phyloP scores from a whole-genome alignment of 371 early-diverging fungal species.

The Cokeromyces recurvatus region DNA sequence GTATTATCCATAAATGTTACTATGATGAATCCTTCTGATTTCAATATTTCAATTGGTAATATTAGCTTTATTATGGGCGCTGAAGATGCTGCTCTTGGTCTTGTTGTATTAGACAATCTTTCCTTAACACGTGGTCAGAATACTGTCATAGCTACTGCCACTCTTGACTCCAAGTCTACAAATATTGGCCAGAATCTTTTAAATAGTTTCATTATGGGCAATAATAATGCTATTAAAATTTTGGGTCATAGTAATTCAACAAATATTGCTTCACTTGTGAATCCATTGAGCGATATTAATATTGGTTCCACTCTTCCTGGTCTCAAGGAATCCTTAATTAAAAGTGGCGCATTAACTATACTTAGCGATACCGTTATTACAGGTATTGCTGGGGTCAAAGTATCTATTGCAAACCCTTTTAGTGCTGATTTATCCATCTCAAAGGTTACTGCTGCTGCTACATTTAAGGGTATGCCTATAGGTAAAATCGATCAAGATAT shows the following conservation, averaged over 20 bases:
- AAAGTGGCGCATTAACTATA: slow-evolving; percentile 39
- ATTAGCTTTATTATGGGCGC: slow-evolving; percentile 45
- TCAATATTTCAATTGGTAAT: slow-evolving; percentile 54
- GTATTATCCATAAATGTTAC: slow-evolving; percentile 50
- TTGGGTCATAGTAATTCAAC: slow-evolving; percentile 46
- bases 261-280: slow-evolving; percentile 37
- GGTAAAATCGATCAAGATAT: slow-evolving; percentile 32
- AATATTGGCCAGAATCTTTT: slow-evolving; percentile 46
- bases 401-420: slow-evolving; percentile 56
- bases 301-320: slow-evolving; percentile 52
- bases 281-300: slow-evolving; percentile 39
- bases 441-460: slow-evolving; percentile 45
- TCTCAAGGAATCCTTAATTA: slow-evolving; percentile 42
- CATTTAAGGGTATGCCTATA: slow-evolving; percentile 45
- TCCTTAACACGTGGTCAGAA: slow-evolving; percentile 50
- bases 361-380: slow-evolving; percentile 34
- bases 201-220: slow-evolving; percentile 51
- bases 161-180: slow-evolving; percentile 46
- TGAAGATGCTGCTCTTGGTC: slow-evolving; percentile 38
- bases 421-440: slow-evolving; percentile 44
- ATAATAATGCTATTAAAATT: slow-evolving; percentile 43
- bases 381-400: slow-evolving; percentile 45
- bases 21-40: slow-evolving; percentile 56
- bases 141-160: slow-evolving; percentile 39
- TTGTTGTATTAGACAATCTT: slow-evolving; percentile 45